Percentiles rank a stretch among this genome's conserved stretches.
phyloP scores from a whole-genome alignment of 345 rosid species.

The Melaleuca quinquenervia region DNA sequence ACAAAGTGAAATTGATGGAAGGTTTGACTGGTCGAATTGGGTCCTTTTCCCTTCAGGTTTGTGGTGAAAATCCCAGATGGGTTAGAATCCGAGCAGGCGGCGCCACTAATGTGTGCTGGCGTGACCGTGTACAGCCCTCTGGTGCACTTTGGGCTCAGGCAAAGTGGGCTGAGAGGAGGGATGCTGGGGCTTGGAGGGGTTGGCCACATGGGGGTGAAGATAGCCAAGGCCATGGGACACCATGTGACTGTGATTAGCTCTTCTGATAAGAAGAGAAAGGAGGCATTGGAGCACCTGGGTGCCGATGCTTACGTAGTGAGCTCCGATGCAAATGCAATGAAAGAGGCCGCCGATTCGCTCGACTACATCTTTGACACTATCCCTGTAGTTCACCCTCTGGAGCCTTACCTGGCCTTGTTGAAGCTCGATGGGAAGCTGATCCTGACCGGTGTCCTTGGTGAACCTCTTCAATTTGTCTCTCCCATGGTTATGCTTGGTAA shows the following conservation, averaged over 20 bases:
- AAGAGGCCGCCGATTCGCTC: constrained; percentile 54
- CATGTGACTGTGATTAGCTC: constrained; percentile 93
- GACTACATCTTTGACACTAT: constrained; percentile 89
- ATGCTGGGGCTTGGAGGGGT: constrained; percentile 93
- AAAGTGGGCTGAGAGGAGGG: constrained; percentile 67
- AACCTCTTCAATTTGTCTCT: constrained; percentile 61
- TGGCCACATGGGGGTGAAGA: constrained; percentile 95
- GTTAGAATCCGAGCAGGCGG: constrained; percentile 77
- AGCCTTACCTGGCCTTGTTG: constrained; percentile 63
- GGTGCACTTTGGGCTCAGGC: constrained; percentile 57
- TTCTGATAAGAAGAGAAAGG: constrained; percentile 71
- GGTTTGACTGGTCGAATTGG: background rate
- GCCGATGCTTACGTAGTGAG: constrained; percentile 82
- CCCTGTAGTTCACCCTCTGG: constrained; percentile 76
- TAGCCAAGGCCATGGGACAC: constrained; percentile 96
- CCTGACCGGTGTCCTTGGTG: constrained; percentile 63
- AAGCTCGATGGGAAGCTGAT: constrained; percentile 83
- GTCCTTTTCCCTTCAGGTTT: constrained; percentile 27
- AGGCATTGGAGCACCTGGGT: constrained; percentile 77
- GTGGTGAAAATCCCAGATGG: constrained; percentile 85
- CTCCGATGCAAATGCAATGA: constrained; percentile 50
- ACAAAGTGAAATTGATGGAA: background rate
- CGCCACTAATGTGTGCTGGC: constrained; percentile 80
- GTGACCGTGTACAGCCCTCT: constrained; percentile 89
- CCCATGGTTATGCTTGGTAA: constrained; percentile 86